These are phyloP conservation scores for Ottelia alismoides DNA, from an alignment of 106 monocot genomes.

Conservation along the genomic window DNA sequence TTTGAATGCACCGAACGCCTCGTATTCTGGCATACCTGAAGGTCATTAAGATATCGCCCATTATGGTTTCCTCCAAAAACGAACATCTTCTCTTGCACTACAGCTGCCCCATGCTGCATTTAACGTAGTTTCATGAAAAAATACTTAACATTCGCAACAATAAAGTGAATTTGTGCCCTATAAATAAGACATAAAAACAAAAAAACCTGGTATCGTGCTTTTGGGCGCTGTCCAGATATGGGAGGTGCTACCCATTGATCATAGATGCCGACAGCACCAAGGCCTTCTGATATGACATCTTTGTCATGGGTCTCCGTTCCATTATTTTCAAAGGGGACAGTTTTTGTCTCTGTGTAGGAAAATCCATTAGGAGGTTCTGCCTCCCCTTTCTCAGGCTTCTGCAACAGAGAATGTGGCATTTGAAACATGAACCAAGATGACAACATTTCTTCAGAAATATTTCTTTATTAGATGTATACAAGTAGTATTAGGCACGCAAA, in stretches of 20 bases:
- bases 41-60: slow-evolving; percentile 90
- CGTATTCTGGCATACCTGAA: too few species aligned
- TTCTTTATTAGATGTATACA: too few species aligned
- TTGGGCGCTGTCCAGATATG: slow-evolving; percentile 69
- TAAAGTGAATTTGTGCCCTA: neutral
- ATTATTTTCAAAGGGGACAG: slow-evolving; percentile 64
- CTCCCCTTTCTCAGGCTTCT: slow-evolving; percentile 53
- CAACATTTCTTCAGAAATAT: too few species aligned
- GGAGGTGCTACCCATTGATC: slow-evolving; percentile 83
- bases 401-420: neutral
- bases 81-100: slow-evolving; percentile 90
- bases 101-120: slow-evolving; percentile 89
- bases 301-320: slow-evolving; percentile 60
- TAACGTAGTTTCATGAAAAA: too few species aligned
- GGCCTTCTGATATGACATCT: slow-evolving; percentile 71
- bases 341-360: slow-evolving; percentile 46
- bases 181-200: neutral
- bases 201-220: slow-evolving; percentile 76
- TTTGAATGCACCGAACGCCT: too few species aligned
- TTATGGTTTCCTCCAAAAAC: slow-evolving; percentile 97
- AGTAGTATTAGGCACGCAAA: too few species aligned
- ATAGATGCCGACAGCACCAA: slow-evolving; percentile 59
- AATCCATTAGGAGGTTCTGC: slow-evolving; percentile 22
- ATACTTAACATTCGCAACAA: neutral
- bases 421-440: too few species aligned